Base-by-base conservation (phyloP, 2,329 filamentous ascomycete species). In the Colletotrichum phormii region DNA sequence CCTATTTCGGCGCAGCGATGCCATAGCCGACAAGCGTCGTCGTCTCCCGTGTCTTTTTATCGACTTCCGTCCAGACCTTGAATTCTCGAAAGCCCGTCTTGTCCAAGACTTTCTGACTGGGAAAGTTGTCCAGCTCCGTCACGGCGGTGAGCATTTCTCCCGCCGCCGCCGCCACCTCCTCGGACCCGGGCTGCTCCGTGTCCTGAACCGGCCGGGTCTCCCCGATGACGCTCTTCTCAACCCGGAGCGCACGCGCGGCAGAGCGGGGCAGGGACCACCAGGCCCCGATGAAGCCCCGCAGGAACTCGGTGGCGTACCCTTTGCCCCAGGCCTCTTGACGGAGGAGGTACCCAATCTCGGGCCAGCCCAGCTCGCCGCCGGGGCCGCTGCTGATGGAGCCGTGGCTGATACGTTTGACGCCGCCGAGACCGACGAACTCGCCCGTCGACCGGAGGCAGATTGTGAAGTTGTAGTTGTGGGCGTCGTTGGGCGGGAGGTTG, bases 321-420 rank as follows among this genome's bases (percentile, higher is more conserved):
- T 82, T 84, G 7, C 88, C 87, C 90, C 90, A 92, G 66, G 80
- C 77, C 75, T 88, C 85, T 68, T 81, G 84, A 60, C 84, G 80
- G 64, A 92, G 79, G 82, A 90, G 85, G 78, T 92, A 92, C 26
- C 90, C 90, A 31, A 91, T 67, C 76, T 87, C 88, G 1, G 89
- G 89, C 89, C 88, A 90, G 60, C 87, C 88, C 22, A 84, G 77
- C 64, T 80, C 75, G 72, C 82, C 80, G 35, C 74, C 62, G 49
- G 77, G 61, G 69, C 74, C 75, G 72, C 82, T 80, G 35, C 74
- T 61, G 49, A 77, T 61, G 69, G 42, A 15, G 42, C 42, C 42
- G 7, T 11, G 33, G 33, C 33, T 26, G 37, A 49, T 11, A 1
- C 42, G 42, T 74, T 86, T 83, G 69, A 82, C 82, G 33, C 89